Evolutionary conservation across 352 stramenopile genomes (phyloP), one percentile per base, ranked within the genome.

Genomic region (Pythium oligandrum): DNA sequence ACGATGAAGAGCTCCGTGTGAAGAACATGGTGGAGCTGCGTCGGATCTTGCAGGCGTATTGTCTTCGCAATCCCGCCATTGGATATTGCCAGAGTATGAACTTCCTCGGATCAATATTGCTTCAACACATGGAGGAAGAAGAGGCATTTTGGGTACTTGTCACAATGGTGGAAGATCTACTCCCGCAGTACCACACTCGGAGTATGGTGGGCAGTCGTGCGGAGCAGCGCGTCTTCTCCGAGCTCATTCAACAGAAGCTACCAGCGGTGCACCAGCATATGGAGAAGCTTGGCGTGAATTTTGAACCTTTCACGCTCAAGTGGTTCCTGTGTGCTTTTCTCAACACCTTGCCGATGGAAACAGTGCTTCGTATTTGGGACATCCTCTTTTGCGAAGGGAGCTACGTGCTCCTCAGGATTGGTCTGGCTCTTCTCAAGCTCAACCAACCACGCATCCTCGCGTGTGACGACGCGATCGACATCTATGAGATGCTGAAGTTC

Each of bases 251-350:
- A 8, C 78, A 91, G 53, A 93, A 95, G 61, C 71, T 97, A 12
- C 88, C 88, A 7, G 51, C 71, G 12, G 45, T 97, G 40, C 68
- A 75, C 34, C 67, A 64, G 34, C 86, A 95, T 55, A 68, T 96
- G 42, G 70, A 90, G 26, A 36, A 39, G 3, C 68, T 96, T 3
- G 70, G 85, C 40, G 82, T 96, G 4, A 82, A 95, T 51, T 75
- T 96, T 52, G 81, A 93, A 49, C 85, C 86, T 26, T 88, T 97
- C 42, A 96, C 89, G 39, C 81, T 95, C 53, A 96, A 96, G 61
- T 97, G 89, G 90, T 97, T 97, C 43, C 59, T 97, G 0, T 97
- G 90, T 63, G 59, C 96, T 3, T 97, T 96, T 66, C 66, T 97
- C n/a, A 96, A 97, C 59, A 94, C 87, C 31, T 62, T 97, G 12